Conservation (phyloP, 257 asterid genomes). For the Ajuga chamaepitys region DNA sequence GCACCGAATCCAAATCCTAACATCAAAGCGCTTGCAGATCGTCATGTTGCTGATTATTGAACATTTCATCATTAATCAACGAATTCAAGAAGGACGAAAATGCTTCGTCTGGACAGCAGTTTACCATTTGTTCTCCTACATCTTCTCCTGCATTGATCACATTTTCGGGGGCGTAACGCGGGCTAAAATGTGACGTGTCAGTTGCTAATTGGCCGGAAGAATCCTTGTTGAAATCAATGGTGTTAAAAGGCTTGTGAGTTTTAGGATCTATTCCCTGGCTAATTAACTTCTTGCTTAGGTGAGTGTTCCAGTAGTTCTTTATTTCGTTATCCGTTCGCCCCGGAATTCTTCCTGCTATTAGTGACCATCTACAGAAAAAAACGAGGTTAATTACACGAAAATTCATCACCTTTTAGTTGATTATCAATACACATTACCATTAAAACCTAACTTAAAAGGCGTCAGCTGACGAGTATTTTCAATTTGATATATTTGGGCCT, state of each 20-base stretch:
- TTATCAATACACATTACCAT: too few species aligned
- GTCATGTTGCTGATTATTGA: conserved; percentile 18
- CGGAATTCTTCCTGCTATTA: conserved; percentile 77
- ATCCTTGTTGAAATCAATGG: not conserved
- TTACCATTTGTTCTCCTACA: conserved; percentile 11
- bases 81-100: conserved; percentile 59
- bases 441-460: too few species aligned
- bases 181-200: not conserved
- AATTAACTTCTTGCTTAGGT: conserved; percentile 55
- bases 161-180: not conserved
- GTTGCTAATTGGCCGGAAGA: not conserved
- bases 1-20: too few species aligned
- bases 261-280: conserved; percentile 74
- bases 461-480: too few species aligned
- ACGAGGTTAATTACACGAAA: too few species aligned
- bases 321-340: conserved; percentile 71
- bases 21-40: not conserved
- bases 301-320: conserved; percentile 73
- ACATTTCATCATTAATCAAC: conserved; percentile 51
- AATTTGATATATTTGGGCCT: too few species aligned
- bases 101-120: conserved; percentile 34
- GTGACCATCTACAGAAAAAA: conserved; percentile 69
- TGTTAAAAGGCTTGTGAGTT: conserved; percentile 53
- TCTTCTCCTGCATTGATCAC: conserved; percentile 10
- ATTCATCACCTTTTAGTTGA: not conserved